Base-by-base conservation (phyloP, 177 flowering plant species). In the Vitis hybrid region DNA sequence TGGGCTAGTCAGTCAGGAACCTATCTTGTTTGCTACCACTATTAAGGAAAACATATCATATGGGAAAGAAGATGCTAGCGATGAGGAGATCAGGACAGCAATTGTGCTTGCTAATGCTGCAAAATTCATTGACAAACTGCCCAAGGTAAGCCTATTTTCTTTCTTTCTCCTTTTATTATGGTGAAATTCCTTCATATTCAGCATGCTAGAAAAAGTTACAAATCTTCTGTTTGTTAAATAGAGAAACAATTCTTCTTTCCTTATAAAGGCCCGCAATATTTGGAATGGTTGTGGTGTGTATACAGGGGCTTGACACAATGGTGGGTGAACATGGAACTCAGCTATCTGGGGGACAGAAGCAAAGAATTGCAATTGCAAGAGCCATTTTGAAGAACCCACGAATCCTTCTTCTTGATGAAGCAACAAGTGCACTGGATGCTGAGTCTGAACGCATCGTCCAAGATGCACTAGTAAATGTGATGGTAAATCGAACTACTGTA, bases 1-100 rank as follows among this genome's bases (percentile, higher is more conserved):
- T 67, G 95, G 95, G 8, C 76, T 90, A 7, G 95, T 90, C 4
- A 82, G 92, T 71, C 95, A 90, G 65, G 95, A 90, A 70, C 95
- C 95, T 8, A 62, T 80, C 27, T 57, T 90, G 66, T 90, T 90
- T 79, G 70, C 86, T 24, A 86, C 95, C 0, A 79, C 84, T 6
- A 83, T 90, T 55, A 84, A 60, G 72, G 93, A 86, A 57, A 90
- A 90, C 67, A 89, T 90, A 11, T 72, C 70, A 4, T 90, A 89
- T 74, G 95, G 93, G 11, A 90, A 90, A 60, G 86, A 74, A 64
- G 73, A 80, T 71, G 90, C 93, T 18, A 85, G 90, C 15, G 71
- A 78, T 24, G 79, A 80, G 46, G 93, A 90, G 59, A 85, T 89
- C n/a, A 79, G 83, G 59, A 74, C 71, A 6, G 89, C 95, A 13